Evolutionary conservation across 1,284 basidiomycete species (phyloP).

Genomic region (Naganishia liquefaciens): DNA sequence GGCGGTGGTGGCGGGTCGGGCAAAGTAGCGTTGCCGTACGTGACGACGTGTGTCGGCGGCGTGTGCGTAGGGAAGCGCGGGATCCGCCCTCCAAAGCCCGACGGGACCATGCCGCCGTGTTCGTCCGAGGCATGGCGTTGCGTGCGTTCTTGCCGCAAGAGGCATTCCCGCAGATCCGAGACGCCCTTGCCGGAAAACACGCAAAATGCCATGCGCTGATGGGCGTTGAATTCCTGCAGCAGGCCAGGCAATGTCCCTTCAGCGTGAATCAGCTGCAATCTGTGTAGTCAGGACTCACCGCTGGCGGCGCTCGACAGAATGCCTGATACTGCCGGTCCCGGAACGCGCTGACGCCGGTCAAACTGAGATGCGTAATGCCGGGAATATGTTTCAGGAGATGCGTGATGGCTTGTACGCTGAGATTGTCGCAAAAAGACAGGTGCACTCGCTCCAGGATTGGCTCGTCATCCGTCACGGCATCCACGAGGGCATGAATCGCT

Average conservation of each 20-base stretch:
- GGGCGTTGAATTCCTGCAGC: constrained; percentile 83
- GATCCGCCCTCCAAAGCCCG: constrained; percentile 37
- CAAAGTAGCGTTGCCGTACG: constrained; percentile 13
- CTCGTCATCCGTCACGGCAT: constrained; percentile 64
- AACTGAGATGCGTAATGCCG: constrained; percentile 87
- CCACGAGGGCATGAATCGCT: constrained; percentile 81
- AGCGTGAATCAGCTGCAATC: not conserved
- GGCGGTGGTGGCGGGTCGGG: constrained; percentile 4
- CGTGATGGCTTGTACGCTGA: constrained; percentile 86
- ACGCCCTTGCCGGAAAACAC: constrained; percentile 95
- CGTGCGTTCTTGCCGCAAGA: constrained; percentile 50
- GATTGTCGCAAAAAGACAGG: constrained; percentile 94
- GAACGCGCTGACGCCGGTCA: constrained; percentile 95
- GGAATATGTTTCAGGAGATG: constrained; percentile 83
- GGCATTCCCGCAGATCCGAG: constrained; percentile 72
- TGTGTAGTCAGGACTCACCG: constrained; percentile 58
- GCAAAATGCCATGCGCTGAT: constrained; percentile 90
- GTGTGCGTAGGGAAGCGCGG: constrained; percentile 37
- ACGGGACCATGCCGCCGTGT: constrained; percentile 34
- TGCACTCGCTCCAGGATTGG: constrained; percentile 89
- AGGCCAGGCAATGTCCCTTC: not conserved
- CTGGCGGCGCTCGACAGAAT: constrained; percentile 85
- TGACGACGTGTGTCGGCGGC: constrained; percentile 30
- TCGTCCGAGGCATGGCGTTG: constrained; percentile 36
- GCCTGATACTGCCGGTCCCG: constrained; percentile 79